Base-by-base conservation (phyloP, 352 stramenopile genomes). In the Pythium phragmiticola region DNA sequence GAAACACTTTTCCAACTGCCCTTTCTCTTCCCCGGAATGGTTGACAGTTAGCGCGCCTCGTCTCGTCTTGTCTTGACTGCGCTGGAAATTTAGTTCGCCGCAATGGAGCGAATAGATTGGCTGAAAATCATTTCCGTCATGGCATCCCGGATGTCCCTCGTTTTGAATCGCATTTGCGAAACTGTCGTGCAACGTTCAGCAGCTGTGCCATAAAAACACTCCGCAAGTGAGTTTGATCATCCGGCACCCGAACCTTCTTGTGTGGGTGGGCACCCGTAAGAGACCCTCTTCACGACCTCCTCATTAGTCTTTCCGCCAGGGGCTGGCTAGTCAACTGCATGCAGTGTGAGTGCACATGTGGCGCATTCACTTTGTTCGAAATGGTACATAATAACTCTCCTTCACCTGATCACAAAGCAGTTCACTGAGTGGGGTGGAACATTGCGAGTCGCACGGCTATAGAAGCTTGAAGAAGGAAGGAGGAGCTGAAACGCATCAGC, bases 61-160 rank as follows among this genome's bases (percentile, higher is more conserved):
- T n/a, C n/a, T 50, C 9, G 13, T 37, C 33, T 46, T 21, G 2
- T 21, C 39, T 46, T 46, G 39, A 5, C 34, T 39, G 34, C 7
- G 7, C 11, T 12, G 16, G 50, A 30, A 63, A 63, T 57, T 57
- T 63, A 58, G 57, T 70, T 70, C 52, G 57, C 55, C 58, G 67
- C 5, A 42, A 42, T 16, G 30, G 13, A 41, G 21, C 7, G 16
- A 34, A 5, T n/a, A 17, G 60, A 59, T 66, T 66, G 60, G 60
- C 7, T 53, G 13, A 60, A 59, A 65, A 9, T 39, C 7, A 1
- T 2, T 11, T 13, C 0, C 34, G 2, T 11, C 34, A 39, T 9
- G 6, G 17, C 13, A n/a, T 63, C 26, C 30, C n/a, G 33, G 45
- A 46, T 47, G 30, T 41, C 41, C 54, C 23, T 41, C 26, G 30